Percentiles rank a stretch among this genome's conserved stretches.
These are phyloP conservation scores for Cicer pinnatifidum DNA, from an alignment of 306 rosid species.

Conservation along the genomic window DNA sequence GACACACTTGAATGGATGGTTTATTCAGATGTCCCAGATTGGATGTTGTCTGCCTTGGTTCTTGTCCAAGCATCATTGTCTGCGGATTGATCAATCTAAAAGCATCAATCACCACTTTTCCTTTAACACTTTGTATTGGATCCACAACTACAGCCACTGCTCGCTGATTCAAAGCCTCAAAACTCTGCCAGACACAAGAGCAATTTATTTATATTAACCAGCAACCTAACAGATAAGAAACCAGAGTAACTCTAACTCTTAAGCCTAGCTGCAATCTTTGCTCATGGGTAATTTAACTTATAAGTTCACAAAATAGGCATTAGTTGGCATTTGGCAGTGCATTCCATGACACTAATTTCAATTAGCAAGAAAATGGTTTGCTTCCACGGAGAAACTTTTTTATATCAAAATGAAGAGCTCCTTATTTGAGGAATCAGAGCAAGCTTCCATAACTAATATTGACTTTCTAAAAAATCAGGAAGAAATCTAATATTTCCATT, in stretches of 20 bases:
- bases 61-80: constrained; percentile 98
- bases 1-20: constrained; percentile 85
- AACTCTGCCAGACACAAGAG: constrained; percentile 59
- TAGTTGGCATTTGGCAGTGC: constrained; percentile 33
- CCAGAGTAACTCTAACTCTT: neutral
- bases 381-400: neutral
- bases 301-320: constrained; percentile 17
- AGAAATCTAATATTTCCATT: neutral
- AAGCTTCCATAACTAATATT: constrained; percentile 23
- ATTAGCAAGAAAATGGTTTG: constrained; percentile 30
- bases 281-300: neutral
- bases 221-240: constrained; percentile 18
- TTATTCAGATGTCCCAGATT: constrained; percentile 94
- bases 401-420: constrained; percentile 13
- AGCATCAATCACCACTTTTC: constrained; percentile 94
- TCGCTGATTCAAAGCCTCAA: constrained; percentile 95
- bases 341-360: constrained; percentile 32
- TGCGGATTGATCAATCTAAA: constrained; percentile 93
- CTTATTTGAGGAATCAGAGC: constrained; percentile 3
- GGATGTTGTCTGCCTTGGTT: constrained; percentile 95
- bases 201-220: constrained; percentile 22
- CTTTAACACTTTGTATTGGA: constrained; percentile 96
- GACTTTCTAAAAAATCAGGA: constrained; percentile 14
- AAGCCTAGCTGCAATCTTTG: neutral
- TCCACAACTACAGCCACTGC: constrained; percentile 97